Conservation (phyloP, 2,329 filamentous ascomycete genomes). For the Phaeosphaeria sp. region DNA sequence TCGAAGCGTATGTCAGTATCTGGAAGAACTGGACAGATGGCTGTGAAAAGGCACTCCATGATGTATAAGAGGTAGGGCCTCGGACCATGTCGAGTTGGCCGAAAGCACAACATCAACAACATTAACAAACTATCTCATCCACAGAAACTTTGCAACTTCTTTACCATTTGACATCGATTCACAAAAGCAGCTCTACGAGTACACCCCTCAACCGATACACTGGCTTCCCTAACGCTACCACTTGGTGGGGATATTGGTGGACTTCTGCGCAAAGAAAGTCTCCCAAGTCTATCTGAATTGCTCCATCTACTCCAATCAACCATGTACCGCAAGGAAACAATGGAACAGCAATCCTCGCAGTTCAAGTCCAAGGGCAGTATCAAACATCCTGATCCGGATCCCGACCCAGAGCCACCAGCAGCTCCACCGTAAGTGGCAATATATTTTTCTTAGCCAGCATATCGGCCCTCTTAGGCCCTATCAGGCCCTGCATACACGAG, state of each 20-base stretch:
- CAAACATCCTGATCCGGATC: constrained; percentile 11
- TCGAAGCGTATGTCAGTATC: neutral
- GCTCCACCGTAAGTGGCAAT: constrained; percentile 34
- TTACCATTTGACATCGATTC: neutral
- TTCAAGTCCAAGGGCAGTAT: neutral
- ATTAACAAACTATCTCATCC: neutral
- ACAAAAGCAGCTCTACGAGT: neutral
- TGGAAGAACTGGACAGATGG: neutral
- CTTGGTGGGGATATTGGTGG: neutral
- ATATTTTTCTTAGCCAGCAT: neutral
- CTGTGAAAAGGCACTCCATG: neutral
- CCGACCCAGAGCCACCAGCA: constrained; percentile 33
- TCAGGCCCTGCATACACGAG: neutral
- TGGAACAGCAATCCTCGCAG: neutral
- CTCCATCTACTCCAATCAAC: neutral
- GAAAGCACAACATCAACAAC: neutral
- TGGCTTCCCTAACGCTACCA: neutral
- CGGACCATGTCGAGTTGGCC: too few relatives aligned
- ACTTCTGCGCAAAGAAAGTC: neutral
- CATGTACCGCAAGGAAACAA: neutral
- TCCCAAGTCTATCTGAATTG: neutral
- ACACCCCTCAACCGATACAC: neutral
- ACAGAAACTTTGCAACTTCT: neutral
- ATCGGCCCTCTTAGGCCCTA: neutral
- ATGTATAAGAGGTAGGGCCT: constrained; percentile 1